Evolutionary conservation across 345 rosid genomes (phyloP).

Genomic region (Theobroma cacao): DNA sequence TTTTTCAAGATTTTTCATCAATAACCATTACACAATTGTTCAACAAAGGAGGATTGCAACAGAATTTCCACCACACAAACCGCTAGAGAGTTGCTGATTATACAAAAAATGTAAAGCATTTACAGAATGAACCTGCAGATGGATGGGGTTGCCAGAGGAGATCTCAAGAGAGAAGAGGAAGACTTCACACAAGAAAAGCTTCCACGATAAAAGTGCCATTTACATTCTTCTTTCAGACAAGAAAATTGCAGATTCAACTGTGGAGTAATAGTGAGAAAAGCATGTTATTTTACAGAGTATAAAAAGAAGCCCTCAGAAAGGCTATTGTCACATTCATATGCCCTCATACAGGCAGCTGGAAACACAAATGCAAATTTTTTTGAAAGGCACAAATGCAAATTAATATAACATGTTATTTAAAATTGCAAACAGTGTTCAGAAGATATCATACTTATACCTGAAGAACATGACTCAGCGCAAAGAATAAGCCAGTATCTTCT

Average conservation of each 20-base stretch:
- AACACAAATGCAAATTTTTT: neutral
- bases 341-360: neutral
- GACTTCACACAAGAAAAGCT: neutral
- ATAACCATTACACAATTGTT: too few relatives aligned
- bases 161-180: neutral
- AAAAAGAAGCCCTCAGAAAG: neutral
- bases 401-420: neutral
- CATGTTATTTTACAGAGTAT: neutral
- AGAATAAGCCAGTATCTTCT: neutral
- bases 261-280: neutral
- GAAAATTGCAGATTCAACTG: neutral
- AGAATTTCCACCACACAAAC: neutral
- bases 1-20: neutral
- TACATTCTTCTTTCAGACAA: neutral
- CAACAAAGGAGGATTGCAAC: neutral
- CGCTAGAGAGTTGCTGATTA: neutral
- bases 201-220: too few relatives aligned
- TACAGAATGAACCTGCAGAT: neutral
- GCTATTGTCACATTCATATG: too few relatives aligned
- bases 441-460: neutral
- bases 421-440: neutral
- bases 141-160: neutral
- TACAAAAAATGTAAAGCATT: neutral
- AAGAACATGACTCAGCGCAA: neutral
- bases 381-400: neutral